Base-by-base conservation (phyloP, 192 early-diverging fungal genomes). In the Phycomyces nitens region DNA sequence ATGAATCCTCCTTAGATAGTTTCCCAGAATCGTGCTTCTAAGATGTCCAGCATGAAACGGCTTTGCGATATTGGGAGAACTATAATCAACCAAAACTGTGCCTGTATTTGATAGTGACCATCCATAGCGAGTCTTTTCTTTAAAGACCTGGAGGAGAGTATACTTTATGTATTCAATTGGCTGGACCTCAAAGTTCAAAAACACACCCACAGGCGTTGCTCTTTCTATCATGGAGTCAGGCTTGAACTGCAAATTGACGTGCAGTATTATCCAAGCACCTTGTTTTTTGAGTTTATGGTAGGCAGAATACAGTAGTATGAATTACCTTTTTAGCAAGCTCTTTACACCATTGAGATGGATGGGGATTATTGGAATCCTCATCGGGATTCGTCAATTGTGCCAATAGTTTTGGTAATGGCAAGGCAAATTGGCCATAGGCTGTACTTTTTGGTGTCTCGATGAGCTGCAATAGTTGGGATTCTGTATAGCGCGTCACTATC, bases 41-140 rank as follows among this genome's bases (percentile, higher is more conserved):
- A 99, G 78, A 77, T 99, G 97, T 0, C 97, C 97, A 55, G 88
- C 93, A 75, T 99, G 97, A 82, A 97, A 94, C 7, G 89, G 92
- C 76, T 98, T 99, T 55, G 97, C 97, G 57, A 99, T 95, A 74
- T 99, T 98, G 40, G 97, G 97, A 53, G 89, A 92, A 64, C 85
- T 88, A 73, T 88, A 99, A 72, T 99, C 97, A 62, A 97, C 84
- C 21, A 96, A 77, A 11, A 87, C 86, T 21, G 85, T 82, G 72
- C 89, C 88, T 29, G 85, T 80, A 0, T 77, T 67, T 22, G 85
- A 83, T 38, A 67, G 69, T 62, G 85, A 83, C 71, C 71, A 78
- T 5, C 90, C 90, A 40, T 82, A 92, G 20, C 72, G 67, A 7
- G 65, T 53, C 41, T 84, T 74, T 0, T 75, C 66, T 5, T 63